These are phyloP conservation scores for Porcisia hertigi DNA, from an alignment of 208 protist genomes.

Conservation along the genomic window DNA sequence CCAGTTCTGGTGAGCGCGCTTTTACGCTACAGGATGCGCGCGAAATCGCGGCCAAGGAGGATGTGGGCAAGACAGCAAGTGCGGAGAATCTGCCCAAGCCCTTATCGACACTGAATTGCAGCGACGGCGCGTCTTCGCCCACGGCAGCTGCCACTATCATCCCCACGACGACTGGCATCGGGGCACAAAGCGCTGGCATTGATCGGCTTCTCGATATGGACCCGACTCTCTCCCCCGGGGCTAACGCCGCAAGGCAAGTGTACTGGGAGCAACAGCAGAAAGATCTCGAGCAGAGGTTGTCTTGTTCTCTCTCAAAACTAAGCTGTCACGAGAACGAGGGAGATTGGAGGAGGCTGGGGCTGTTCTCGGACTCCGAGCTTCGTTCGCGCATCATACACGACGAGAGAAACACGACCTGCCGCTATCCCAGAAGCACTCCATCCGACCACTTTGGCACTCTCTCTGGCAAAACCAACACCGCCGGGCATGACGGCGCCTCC, in stretches of 20 bases:
- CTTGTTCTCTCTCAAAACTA: not conserved
- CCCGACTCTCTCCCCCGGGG: constrained; percentile 20
- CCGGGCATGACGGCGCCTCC: not conserved
- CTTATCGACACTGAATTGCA: not conserved
- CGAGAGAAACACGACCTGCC: not conserved
- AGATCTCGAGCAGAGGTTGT: not conserved
- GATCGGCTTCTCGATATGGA: not conserved
- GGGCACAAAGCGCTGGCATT: not conserved
- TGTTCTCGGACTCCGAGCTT: not conserved
- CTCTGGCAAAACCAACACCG: not conserved
- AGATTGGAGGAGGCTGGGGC: not conserved
- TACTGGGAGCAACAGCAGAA: constrained; percentile 31
- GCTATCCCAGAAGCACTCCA: constrained; percentile 10
- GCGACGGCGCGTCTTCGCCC: not conserved
- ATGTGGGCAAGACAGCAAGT: no score
- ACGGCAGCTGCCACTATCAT: not conserved
- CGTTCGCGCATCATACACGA: not conserved
- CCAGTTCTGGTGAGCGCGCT: not conserved
- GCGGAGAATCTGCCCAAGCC: not conserved
- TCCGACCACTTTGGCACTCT: not conserved
- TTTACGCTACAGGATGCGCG: not conserved
- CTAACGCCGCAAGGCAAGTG: constrained; percentile 19
- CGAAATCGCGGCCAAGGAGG: not conserved
- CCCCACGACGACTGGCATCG: not conserved
- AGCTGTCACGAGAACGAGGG: not conserved